phyloP scores from a whole-genome alignment of 768 basidiomycete species.

The Baorangia bicolor region DNA sequence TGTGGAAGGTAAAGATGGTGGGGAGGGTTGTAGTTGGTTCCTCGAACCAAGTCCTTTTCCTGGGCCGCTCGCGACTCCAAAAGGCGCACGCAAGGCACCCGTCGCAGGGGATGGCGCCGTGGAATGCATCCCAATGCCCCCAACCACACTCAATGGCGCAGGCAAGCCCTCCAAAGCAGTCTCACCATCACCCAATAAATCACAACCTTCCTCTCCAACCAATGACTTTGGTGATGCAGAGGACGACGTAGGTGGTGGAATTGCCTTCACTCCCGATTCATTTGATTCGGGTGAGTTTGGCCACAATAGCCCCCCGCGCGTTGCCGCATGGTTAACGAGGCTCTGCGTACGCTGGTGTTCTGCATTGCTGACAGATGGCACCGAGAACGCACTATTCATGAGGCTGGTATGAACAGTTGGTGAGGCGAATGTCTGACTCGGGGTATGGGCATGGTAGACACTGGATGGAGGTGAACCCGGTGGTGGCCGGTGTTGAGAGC shows the following conservation, averaged over 20 bases:
- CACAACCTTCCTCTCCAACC: slow-evolving; percentile 3
- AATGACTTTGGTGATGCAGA: slow-evolving; percentile 1
- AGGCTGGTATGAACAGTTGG: slow-evolving; percentile 16
- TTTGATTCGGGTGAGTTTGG: slow-evolving; percentile 27
- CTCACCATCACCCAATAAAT: slow-evolving; percentile 20
- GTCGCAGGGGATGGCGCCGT: not conserved
- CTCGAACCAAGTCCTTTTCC: slow-evolving; percentile 1
- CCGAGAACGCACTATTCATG: slow-evolving; percentile 7
- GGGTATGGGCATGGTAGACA: slow-evolving; percentile 19
- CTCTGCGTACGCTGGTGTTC: slow-evolving; percentile 58
- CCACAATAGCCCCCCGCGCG: slow-evolving; percentile 42
- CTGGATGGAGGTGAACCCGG: slow-evolving; percentile 13
- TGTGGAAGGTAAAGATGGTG: slow-evolving; percentile 8
- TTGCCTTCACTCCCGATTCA: slow-evolving; percentile 27
- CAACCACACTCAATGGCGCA: not conserved
- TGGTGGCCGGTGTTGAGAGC: not conserved
- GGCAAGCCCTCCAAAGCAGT: not conserved
- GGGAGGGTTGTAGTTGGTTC: slow-evolving; percentile 18
- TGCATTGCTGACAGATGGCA: slow-evolving; percentile 34
- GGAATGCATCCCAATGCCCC: not conserved
- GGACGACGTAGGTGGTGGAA: slow-evolving; percentile 27
- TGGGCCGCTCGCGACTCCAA: slow-evolving; percentile 1
- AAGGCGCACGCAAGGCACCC: not conserved
- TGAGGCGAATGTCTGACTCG: slow-evolving; percentile 13
- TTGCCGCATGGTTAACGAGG: slow-evolving; percentile 56